Evolutionary conservation across 139 green algal genomes (phyloP).

Genomic region (Tetraselmis chui): DNA sequence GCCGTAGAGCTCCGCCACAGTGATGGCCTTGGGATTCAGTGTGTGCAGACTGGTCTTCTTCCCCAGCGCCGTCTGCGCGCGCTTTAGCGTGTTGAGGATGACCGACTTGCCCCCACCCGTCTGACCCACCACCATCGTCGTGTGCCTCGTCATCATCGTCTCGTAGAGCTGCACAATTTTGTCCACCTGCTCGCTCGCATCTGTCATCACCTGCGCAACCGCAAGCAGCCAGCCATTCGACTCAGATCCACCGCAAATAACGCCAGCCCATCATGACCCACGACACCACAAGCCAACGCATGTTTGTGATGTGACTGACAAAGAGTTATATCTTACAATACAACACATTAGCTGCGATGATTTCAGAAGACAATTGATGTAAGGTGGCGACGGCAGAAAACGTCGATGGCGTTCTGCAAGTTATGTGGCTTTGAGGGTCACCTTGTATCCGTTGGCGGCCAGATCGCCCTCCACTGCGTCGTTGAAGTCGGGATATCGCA

Average conservation of each 20-base stretch:
- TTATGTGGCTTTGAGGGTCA: too few species aligned
- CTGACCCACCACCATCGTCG: slow-evolving; percentile 80
- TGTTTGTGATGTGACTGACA: too few species aligned
- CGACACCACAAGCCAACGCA: too few species aligned
- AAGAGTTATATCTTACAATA: too few species aligned
- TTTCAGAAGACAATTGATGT: too few species aligned
- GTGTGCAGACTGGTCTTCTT: slow-evolving; percentile 65
- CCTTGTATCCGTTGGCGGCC: slow-evolving; percentile 56
- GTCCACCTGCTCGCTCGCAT: slow-evolving; percentile 62
- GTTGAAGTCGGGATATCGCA: slow-evolving; percentile 73
- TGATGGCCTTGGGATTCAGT: slow-evolving; percentile 73
- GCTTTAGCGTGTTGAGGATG: slow-evolving; percentile 72
- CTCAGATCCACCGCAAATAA: too few species aligned
- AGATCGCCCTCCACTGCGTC: slow-evolving; percentile 76
- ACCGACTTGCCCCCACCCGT: slow-evolving; percentile 82
- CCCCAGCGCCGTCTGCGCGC: slow-evolving; percentile 67
- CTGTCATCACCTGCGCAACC: slow-evolving; percentile 47
- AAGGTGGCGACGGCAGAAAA: too few species aligned
- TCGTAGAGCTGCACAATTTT: slow-evolving; percentile 84
- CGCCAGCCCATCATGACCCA: too few species aligned
- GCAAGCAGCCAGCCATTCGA: too few species aligned
- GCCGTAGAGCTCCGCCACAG: slow-evolving; percentile 67
- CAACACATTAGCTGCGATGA: too few species aligned
- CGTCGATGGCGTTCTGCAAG: too few species aligned
- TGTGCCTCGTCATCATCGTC: slow-evolving; percentile 78